Conservation (phyloP, 1,284 basidiomycete species). For the Volvariella surrecta region DNA sequence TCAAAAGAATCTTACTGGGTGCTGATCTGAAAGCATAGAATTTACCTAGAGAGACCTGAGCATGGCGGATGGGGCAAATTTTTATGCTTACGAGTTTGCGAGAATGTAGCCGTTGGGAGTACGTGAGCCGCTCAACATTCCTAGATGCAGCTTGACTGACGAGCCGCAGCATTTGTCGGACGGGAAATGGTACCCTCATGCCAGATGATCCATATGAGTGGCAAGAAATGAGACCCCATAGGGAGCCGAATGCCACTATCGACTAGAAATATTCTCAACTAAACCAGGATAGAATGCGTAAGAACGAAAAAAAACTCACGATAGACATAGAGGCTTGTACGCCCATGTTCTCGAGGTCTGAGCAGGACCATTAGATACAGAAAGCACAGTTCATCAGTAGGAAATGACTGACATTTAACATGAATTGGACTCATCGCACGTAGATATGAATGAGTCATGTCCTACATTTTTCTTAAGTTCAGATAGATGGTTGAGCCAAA, state of each 20-base stretch:
- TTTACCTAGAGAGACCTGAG: slow-evolving; percentile 48
- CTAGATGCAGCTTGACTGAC: slow-evolving; percentile 79
- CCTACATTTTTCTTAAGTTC: slow-evolving; percentile 18
- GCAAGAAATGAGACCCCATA: slow-evolving; percentile 84
- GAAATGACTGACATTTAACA: slow-evolving; percentile 55
- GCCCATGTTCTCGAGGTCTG: slow-evolving; percentile 75
- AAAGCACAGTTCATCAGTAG: slow-evolving; percentile 1
- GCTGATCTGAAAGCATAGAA: slow-evolving; percentile 63
- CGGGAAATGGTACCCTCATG: slow-evolving; percentile 81
- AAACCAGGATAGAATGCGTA: no score
- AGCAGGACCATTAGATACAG: slow-evolving; percentile 7
- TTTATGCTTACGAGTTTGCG: slow-evolving; percentile 55
- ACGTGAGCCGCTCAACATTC: slow-evolving; percentile 79
- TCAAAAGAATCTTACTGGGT: slow-evolving; percentile 48
- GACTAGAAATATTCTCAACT: slow-evolving; percentile 37
- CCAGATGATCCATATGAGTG: slow-evolving; percentile 76
- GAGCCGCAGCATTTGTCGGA: slow-evolving; percentile 75
- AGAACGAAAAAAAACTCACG: slow-evolving; percentile 27
- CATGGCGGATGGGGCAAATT: slow-evolving; percentile 2
- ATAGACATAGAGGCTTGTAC: slow-evolving; percentile 83
- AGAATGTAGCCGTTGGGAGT: slow-evolving; percentile 71
- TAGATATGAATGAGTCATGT: slow-evolving; percentile 86
- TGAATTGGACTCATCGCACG: slow-evolving; percentile 90
- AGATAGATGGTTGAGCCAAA: neutral
- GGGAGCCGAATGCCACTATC: slow-evolving; percentile 74